Conservation (phyloP, 371 early-diverging fungal species). For the Apophysomyces ossiformis region DNA sequence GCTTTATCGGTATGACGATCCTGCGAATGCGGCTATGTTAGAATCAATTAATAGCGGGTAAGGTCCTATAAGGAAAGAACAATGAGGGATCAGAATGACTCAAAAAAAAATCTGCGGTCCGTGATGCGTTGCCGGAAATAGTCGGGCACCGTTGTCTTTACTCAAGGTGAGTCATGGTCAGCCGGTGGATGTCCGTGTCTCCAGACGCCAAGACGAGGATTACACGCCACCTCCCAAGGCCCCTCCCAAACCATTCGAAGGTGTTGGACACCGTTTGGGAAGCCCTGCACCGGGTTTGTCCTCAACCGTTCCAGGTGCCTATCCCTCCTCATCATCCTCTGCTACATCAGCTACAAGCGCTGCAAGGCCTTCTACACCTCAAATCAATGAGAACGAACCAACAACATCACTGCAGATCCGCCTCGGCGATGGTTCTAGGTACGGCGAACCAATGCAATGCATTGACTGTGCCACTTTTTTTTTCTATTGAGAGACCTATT, state of each 20-base stretch:
- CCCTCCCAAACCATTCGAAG: conserved; percentile 80
- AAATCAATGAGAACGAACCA: conserved; percentile 78
- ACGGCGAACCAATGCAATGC: conserved; percentile 3
- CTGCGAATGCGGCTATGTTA: conserved; percentile 84
- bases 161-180: conserved; percentile 92
- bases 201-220: conserved; percentile 83
- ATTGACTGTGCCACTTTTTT: too few relatives aligned
- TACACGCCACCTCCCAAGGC: conserved; percentile 85
- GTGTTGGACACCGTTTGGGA: conserved; percentile 87
- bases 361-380: conserved; percentile 30
- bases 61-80: background rate
- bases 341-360: background rate
- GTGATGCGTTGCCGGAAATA: conserved; percentile 22
- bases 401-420: conserved; percentile 90
- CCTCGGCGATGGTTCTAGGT: conserved; percentile 86
- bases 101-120: background rate
- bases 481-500: too few relatives aligned
- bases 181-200: conserved; percentile 89
- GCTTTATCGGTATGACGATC: conserved; percentile 82
- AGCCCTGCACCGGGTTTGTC: conserved; percentile 50
- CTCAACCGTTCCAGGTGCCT: conserved; percentile 38
- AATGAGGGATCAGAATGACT: background rate
- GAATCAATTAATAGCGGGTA: conserved; percentile 88
- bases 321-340: conserved; percentile 36
- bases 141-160: conserved; percentile 83